Evolutionary conservation across 805 yeast species (phyloP).

Genomic region (Saturnispora diversa): DNA sequence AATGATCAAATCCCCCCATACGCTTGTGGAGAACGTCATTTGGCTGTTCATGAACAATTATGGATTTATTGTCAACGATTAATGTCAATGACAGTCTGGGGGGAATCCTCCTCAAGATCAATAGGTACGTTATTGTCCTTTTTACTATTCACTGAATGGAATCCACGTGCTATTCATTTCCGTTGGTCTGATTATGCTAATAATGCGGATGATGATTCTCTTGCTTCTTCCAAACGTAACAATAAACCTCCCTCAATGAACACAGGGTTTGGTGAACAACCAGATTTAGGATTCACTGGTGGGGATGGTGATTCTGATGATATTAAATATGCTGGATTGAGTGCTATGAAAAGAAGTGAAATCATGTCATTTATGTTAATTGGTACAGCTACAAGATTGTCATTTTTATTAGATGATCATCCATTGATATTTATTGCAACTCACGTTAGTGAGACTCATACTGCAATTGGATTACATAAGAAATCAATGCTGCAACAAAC

Average conservation of each 20-base stretch:
- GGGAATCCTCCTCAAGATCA: slow-evolving; percentile 81
- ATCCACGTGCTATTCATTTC: slow-evolving; percentile 90
- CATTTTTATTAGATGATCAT: slow-evolving; percentile 71
- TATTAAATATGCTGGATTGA: slow-evolving; percentile 60
- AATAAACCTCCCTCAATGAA: slow-evolving; percentile 9
- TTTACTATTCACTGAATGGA: slow-evolving; percentile 86
- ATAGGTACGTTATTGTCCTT: slow-evolving; percentile 84
- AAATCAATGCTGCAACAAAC: slow-evolving; percentile 71
- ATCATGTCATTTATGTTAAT: slow-evolving; percentile 92
- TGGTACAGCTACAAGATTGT: slow-evolving; percentile 78
- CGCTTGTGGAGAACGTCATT: slow-evolving; percentile 28
- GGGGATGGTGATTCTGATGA: slow-evolving; percentile 26
- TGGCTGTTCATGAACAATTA: slow-evolving; percentile 65
- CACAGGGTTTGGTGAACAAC: slow-evolving; percentile 7
- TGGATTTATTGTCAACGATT: slow-evolving; percentile 81
- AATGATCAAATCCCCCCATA: neutral
- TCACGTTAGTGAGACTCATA: slow-evolving; percentile 73
- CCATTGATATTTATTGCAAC: slow-evolving; percentile 74
- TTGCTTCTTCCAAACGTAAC: slow-evolving; percentile 6
- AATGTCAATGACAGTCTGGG: slow-evolving; percentile 87
- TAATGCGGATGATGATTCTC: slow-evolving; percentile 38
- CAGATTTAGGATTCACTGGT: slow-evolving; percentile 1
- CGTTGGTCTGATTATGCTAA: slow-evolving; percentile 80
- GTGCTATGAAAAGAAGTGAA: slow-evolving; percentile 79
- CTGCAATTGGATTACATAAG: slow-evolving; percentile 75